Conservation (phyloP, 2,329 filamentous ascomycete species). For the Epichloe sp. region DNA sequence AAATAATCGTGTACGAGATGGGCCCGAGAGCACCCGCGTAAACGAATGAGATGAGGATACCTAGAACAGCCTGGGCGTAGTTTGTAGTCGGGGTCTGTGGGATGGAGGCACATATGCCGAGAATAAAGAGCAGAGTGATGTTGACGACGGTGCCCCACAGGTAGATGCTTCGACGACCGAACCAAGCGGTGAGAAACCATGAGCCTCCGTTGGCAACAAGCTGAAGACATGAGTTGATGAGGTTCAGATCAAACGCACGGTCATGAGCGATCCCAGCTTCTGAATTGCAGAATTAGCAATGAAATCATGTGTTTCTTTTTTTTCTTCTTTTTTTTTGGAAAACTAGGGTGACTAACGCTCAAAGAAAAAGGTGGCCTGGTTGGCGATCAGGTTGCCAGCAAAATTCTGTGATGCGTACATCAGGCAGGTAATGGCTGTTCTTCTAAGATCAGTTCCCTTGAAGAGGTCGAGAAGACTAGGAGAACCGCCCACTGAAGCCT, state of each 20-base stretch:
- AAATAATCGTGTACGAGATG: constrained; percentile 26
- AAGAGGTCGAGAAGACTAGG: constrained; percentile 37
- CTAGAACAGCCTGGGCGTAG: constrained; percentile 23
- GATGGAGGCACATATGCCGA: constrained; percentile 23
- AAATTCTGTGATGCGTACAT: constrained; percentile 47
- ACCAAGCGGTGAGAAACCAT: constrained; percentile 22
- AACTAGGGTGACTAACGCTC: constrained; percentile 15
- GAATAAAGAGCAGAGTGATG: constrained; percentile 21
- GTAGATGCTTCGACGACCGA: constrained; percentile 27
- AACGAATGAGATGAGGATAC: constrained; percentile 26
- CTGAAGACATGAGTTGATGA: constrained; percentile 16
- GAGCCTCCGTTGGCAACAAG: constrained; percentile 23
- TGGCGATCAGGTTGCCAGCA: constrained; percentile 47
- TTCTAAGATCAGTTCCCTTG: constrained; percentile 39
- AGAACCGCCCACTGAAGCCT: constrained; percentile 23
- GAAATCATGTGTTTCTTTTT: background rate
- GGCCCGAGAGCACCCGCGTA: constrained; percentile 25
- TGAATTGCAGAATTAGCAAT: background rate
- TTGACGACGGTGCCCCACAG: constrained; percentile 23
- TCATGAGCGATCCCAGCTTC: constrained; percentile 10
- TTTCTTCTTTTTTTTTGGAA: too few species aligned
- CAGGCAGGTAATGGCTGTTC: constrained; percentile 42
- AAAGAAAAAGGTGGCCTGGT: constrained; percentile 49
- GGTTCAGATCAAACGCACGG: constrained; percentile 13
- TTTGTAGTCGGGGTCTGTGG: constrained; percentile 19